Percentiles rank a stretch among this genome's conserved stretches.
These are phyloP conservation scores for Biscogniauxia mediterranea DNA, from an alignment of 2,329 filamentous ascomycete species.

Conservation along the genomic window DNA sequence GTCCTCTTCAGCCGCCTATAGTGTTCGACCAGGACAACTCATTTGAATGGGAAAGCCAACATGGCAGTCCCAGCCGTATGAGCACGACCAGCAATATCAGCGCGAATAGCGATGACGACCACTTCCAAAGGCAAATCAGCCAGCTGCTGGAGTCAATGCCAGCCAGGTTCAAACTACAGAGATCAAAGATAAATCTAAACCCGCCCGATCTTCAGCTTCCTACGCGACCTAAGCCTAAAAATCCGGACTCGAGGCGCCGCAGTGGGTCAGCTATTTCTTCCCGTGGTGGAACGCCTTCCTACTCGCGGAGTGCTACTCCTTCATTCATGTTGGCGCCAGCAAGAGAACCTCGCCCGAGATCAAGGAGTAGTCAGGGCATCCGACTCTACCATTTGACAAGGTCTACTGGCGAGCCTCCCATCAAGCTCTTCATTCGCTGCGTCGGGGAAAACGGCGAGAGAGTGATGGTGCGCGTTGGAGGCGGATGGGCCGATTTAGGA, in stretches of 20 bases:
- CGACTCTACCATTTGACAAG: slow-evolving; percentile 90
- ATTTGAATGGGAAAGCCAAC: slow-evolving; percentile 33
- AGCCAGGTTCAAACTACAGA: slow-evolving; percentile 72
- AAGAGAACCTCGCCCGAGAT: slow-evolving; percentile 52
- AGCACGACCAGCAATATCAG: slow-evolving; percentile 36
- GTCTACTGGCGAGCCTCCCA: slow-evolving; percentile 78
- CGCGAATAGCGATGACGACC: slow-evolving; percentile 51
- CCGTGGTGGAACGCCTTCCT: slow-evolving; percentile 29
- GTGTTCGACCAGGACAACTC: slow-evolving; percentile 47
- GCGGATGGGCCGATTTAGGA: slow-evolving; percentile 95
- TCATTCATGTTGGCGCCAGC: slow-evolving; percentile 66
- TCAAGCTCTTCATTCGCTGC: slow-evolving; percentile 90
- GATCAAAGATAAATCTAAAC: slow-evolving; percentile 53
- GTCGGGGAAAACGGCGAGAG: slow-evolving; percentile 88
- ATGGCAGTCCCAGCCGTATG: slow-evolving; percentile 35
- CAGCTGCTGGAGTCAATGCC: slow-evolving; percentile 76
- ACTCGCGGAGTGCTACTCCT: slow-evolving; percentile 52
- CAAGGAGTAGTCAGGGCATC: slow-evolving; percentile 64
- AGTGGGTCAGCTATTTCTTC: slow-evolving; percentile 49
- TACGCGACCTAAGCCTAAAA: slow-evolving; percentile 42
- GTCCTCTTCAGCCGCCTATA: slow-evolving; percentile 44
- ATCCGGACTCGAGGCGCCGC: slow-evolving; percentile 45
- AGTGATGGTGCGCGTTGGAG: slow-evolving; percentile 96
- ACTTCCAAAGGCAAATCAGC: slow-evolving; percentile 77
- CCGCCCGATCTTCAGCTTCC: slow-evolving; percentile 56